Conservation (phyloP, 202 grass and related monocot species). For the Panicum hallii region DNA sequence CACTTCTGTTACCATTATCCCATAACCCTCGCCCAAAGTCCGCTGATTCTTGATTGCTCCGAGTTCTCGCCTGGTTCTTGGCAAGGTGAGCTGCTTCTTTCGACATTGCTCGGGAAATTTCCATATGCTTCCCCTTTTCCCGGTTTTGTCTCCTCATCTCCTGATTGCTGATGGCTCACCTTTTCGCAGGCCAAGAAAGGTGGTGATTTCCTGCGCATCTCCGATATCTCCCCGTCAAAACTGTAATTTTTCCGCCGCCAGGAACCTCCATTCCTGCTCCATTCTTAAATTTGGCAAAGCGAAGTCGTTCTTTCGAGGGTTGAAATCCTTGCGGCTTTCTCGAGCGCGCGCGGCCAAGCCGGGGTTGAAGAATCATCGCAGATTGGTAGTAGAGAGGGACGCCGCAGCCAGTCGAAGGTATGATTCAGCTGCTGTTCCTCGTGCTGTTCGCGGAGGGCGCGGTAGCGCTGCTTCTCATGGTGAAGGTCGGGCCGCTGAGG, state of each 20-base stretch:
- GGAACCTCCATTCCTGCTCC: not conserved
- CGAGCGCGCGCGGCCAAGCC: not conserved
- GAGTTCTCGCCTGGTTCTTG: slow-evolving; percentile 38
- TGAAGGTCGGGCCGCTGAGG: slow-evolving; percentile 90
- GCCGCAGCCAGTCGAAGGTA: slow-evolving; percentile 23
- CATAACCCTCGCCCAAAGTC: slow-evolving; percentile 21
- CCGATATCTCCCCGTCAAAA: not conserved
- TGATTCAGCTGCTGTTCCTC: slow-evolving; percentile 92
- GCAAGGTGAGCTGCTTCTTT: slow-evolving; percentile 33
- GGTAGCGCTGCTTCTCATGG: slow-evolving; percentile 83
- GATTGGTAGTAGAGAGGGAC: slow-evolving; percentile 8
- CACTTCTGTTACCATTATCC: slow-evolving; percentile 6
- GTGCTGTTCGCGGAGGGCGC: slow-evolving; percentile 85
- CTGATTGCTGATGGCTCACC: slow-evolving; percentile 24
- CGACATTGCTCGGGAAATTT: not conserved
- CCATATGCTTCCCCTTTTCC: not conserved
- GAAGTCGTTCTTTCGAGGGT: not conserved
- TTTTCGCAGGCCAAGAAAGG: slow-evolving; percentile 49
- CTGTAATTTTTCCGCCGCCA: not conserved
- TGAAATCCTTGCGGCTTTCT: slow-evolving; percentile 21
- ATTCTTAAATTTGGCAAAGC: slow-evolving; percentile 1
- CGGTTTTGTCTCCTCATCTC: not conserved
- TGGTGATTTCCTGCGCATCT: slow-evolving; percentile 29
- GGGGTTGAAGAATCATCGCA: not conserved
- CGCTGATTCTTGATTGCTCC: slow-evolving; percentile 20